Base-by-base conservation (phyloP, 257 asterid genomes). In the Salvia rosmarinus region DNA sequence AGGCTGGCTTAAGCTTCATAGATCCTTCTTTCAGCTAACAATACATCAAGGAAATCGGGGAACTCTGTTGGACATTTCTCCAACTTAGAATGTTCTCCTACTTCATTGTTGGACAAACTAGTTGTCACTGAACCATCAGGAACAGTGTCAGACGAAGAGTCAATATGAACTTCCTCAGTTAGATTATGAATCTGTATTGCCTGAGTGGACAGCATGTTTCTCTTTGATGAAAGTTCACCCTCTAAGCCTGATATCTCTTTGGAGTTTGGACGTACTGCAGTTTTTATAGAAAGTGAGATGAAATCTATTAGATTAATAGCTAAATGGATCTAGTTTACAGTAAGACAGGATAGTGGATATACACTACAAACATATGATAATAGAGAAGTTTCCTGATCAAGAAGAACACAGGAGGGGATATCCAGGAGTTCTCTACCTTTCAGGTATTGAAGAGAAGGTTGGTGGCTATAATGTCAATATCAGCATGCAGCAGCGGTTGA, bases 181-280 rank as follows among this genome's bases (percentile, higher is more conserved):
- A 95, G 81, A 85, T 84, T 81, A 83, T 91, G 96, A 77, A 95
- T 85, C 79, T 91, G 83, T 63, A 95, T 86, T 65, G 96, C 95
- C 85, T 91, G 99, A 68, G 99, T 95, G 80, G 99, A 95, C 71
- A 95, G 86, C 84, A 95, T 80, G 81, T 86, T 95, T 81, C 95
- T 86, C 97, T 91, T 95, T 49, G 98, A 95, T 75, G 96, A 91
- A 75, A 95, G 97, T 73, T 95, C 99, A 16, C 96, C 99, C 87
- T 95, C 99, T 72, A 95, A 86, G 80, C 91, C 99, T 57, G 99
- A 95, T 79, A 95, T 95, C 89, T 95, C 99, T 88, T 95, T 95
- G 66, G 99, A 89, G n/a, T n/a, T n/a, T n/a, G n/a, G n/a, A n/a
- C n/a, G 99, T 95, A 67, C 99, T 95, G 93, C 80, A 79, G 35